A percentile compares a stretch with the other conserved stretches of the same genome.
These are phyloP conservation scores for Pochonia chlamydosporia DNA, from an alignment of 2,329 filamentous ascomycete genomes.

Conservation along the genomic window DNA sequence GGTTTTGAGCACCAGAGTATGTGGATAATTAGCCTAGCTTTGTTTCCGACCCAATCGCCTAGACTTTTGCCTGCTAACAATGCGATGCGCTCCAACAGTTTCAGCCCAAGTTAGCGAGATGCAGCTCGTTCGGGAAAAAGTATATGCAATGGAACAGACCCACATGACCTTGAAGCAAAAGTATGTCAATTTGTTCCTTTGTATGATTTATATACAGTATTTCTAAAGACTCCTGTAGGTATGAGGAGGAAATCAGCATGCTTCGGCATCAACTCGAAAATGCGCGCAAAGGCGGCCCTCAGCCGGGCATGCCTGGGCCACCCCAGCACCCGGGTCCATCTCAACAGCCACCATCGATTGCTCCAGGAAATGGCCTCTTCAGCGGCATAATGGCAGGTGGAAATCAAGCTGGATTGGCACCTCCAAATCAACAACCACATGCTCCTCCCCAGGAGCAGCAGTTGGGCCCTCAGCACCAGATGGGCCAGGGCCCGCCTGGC, in stretches of 20 bases:
- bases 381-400: constrained; percentile 92
- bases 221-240: constrained; percentile 48
- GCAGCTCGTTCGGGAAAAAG: constrained; percentile 87
- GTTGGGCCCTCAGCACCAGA: constrained; percentile 43
- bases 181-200: constrained; percentile 46
- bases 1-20: constrained; percentile 92
- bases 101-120: constrained; percentile 89
- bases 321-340: constrained; percentile 73
- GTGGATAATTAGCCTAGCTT: constrained; percentile 25
- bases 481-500: constrained; percentile 71
- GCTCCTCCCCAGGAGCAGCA: constrained; percentile 66
- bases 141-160: constrained; percentile 86
- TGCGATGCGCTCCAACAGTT: constrained; percentile 48
- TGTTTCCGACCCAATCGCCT: not conserved
- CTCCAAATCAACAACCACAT: constrained; percentile 57
- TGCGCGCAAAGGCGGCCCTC: constrained; percentile 58
- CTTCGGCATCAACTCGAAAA: constrained; percentile 83
- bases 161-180: constrained; percentile 87
- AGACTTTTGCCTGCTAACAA: not conserved
- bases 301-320: constrained; percentile 57
- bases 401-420: constrained; percentile 76
- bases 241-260: constrained; percentile 83
- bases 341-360: constrained; percentile 82
- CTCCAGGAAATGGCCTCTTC: constrained; percentile 88
- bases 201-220: constrained; percentile 4